These are phyloP conservation scores for Fusarium robinianum DNA, from an alignment of 2,329 filamentous ascomycete genomes.

Conservation along the genomic window DNA sequence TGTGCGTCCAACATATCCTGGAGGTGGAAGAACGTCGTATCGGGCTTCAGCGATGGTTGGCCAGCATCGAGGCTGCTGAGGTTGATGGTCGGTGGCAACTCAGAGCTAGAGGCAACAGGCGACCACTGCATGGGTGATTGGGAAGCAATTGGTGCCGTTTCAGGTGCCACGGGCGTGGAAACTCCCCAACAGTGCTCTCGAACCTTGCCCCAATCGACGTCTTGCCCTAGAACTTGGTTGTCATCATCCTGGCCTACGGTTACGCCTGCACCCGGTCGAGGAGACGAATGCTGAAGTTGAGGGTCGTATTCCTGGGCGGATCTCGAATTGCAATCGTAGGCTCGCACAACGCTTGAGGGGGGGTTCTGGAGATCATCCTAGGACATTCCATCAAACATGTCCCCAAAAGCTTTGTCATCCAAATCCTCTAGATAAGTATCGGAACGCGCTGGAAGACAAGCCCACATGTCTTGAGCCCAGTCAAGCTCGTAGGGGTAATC, in stretches of 20 bases:
- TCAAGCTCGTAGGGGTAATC: too few species aligned
- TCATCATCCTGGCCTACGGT: neutral
- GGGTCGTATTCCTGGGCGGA: constrained; percentile 44
- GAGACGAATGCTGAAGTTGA: constrained; percentile 43
- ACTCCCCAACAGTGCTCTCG: constrained; percentile 13
- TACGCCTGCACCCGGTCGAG: constrained; percentile 8
- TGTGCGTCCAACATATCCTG: constrained; percentile 61
- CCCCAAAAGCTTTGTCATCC: constrained; percentile 20
- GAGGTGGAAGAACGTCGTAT: constrained; percentile 63
- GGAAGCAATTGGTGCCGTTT: neutral
- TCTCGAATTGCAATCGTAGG: constrained; percentile 41
- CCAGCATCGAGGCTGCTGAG: neutral
- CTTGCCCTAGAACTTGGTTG: constrained; percentile 39
- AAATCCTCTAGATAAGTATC: constrained; percentile 18
- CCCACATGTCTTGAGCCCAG: too few species aligned
- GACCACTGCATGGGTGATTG: constrained; percentile 1
- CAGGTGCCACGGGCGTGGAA: constrained; percentile 7
- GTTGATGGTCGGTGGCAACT: constrained; percentile 10
- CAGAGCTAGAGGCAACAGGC: neutral
- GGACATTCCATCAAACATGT: constrained; percentile 14
- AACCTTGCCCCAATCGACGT: constrained; percentile 49
- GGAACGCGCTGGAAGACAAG: too few species aligned
- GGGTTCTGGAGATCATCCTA: constrained; percentile 20
- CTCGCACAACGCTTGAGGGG: constrained; percentile 41
- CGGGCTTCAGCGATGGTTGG: constrained; percentile 21